These are phyloP conservation scores for Yamadazyma paraphyllophila DNA, from an alignment of 805 yeast species.

Conservation along the genomic window DNA sequence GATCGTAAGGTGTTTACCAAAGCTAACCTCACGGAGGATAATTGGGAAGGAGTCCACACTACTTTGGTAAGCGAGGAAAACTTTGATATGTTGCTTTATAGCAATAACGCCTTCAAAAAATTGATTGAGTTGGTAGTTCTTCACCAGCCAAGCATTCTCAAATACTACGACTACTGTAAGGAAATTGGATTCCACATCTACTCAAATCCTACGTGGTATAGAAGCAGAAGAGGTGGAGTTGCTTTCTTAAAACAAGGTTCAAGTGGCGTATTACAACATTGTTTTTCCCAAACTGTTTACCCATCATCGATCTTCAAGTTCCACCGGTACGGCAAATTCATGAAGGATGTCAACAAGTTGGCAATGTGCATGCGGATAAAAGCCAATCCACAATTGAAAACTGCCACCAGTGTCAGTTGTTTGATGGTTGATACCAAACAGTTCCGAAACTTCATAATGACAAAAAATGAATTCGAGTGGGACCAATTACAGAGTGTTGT, in stretches of 20 bases:
- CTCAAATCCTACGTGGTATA: not conserved
- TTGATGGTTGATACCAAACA: not conserved
- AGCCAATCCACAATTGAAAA: no score
- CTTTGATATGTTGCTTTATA: not conserved
- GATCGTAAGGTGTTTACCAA: not conserved
- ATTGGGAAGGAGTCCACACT: not conserved
- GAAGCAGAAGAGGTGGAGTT: not conserved
- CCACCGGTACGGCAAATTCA: not conserved
- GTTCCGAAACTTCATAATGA: no score
- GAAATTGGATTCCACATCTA: not conserved
- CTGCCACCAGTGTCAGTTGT: not conserved
- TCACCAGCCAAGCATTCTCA: not conserved
- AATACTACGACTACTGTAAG: not conserved
- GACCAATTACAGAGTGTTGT: not conserved
- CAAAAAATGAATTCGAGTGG: not conserved
- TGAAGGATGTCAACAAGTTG: not conserved
- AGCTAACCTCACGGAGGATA: not conserved
- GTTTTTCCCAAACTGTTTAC: not conserved
- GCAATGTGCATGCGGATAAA: not conserved
- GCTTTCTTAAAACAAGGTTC: not conserved
- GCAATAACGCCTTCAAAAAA: not conserved
- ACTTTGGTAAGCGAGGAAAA: not conserved
- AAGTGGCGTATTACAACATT: not conserved
- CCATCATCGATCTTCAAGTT: not conserved
- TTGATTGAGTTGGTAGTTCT: not conserved